Evolutionary conservation across 345 rosid species (phyloP), one percentile per base, ranked within the genome.

Genomic region (Eucalyptus victrix): DNA sequence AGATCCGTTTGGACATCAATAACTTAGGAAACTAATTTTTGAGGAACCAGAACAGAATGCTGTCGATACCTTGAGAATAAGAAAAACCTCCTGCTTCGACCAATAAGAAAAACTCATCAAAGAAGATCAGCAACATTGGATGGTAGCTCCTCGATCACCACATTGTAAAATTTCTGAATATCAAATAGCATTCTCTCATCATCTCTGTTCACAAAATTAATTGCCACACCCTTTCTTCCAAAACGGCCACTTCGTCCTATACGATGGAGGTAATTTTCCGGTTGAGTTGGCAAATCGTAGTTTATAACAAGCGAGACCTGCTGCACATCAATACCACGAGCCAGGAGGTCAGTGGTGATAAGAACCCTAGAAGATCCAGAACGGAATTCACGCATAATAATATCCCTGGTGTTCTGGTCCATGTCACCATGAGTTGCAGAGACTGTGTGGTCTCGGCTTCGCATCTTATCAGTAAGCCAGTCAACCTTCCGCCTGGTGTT

Each of bases 401-500:
- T 92, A 72, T 93, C 95, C 54, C 95, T 92, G 15, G 95, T 93
- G 92, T 93, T 93, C 92, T 93, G 95, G 90, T 92, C 93, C 93
- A 92, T 92, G 89, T 92, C 94, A 90, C 99, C 99, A 58, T 97
- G 99, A n/a, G 98, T 97, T 30, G 99, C 98, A 51, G 98, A 97
- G 32, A 97, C 97, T 0, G 98, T 97, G 92, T 97, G 99, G 93
- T 97, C 99, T 87, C 97, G 95, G 93, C 94, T 90, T 89, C 97
- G 89, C 99, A 96, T 94, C 90, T 96, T 93, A 92, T 96, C 99
- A 0, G 99, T 96, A 10, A 97, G 93, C 99, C 99, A 96, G 90
- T 97, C 98, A 2, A 97, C 98, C 94, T 97, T 97, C 89, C 98
- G 96, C 92, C 99, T 92, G 4, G 99, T 97, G 95, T 97, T 97